phyloP scores from a whole-genome alignment of 2,329 filamentous ascomycete genomes.

The Ophiobolus disseminans region DNA sequence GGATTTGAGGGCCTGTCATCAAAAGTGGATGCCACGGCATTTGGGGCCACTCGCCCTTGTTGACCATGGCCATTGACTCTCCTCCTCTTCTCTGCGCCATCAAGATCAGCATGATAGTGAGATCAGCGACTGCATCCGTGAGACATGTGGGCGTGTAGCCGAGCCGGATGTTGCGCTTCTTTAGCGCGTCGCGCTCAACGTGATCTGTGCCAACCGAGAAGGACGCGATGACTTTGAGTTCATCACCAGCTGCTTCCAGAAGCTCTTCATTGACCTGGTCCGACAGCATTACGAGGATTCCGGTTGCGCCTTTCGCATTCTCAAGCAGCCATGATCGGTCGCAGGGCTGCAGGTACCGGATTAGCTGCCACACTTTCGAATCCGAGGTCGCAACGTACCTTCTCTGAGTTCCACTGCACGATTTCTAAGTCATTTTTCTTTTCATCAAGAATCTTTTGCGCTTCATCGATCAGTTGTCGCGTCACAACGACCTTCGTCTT shows the following conservation, averaged over 20 bases:
- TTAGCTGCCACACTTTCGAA: constrained; percentile 4
- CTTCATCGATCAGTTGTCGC: constrained; percentile 31
- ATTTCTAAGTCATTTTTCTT: constrained; percentile 28
- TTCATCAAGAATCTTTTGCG: constrained; percentile 29
- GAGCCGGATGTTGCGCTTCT: constrained; percentile 34
- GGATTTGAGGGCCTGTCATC: constrained; percentile 38
- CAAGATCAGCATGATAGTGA: constrained; percentile 40
- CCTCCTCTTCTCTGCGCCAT: constrained; percentile 42
- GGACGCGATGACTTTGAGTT: constrained; percentile 37
- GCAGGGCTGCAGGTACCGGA: constrained; percentile 28
- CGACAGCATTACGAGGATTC: constrained; percentile 37
- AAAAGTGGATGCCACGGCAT: constrained; percentile 42
- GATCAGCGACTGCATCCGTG: constrained; percentile 41
- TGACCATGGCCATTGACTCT: constrained; percentile 33
- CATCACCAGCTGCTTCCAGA: constrained; percentile 25
- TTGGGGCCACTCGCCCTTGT: constrained; percentile 35
- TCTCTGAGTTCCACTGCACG: constrained; percentile 38
- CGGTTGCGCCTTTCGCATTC: constrained; percentile 30
- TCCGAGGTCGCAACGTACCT: constrained; percentile 12
- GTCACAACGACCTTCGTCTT: constrained; percentile 39
- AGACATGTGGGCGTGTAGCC: constrained; percentile 42
- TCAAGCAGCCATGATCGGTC: constrained; percentile 37
- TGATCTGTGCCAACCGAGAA: constrained; percentile 44
- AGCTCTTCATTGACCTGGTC: constrained; percentile 39
- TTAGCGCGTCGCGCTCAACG: constrained; percentile 32